Percentiles rank a stretch among this genome's conserved stretches.
Conservation (phyloP, 768 basidiomycete species). For the Lyophyllum shimeji region DNA sequence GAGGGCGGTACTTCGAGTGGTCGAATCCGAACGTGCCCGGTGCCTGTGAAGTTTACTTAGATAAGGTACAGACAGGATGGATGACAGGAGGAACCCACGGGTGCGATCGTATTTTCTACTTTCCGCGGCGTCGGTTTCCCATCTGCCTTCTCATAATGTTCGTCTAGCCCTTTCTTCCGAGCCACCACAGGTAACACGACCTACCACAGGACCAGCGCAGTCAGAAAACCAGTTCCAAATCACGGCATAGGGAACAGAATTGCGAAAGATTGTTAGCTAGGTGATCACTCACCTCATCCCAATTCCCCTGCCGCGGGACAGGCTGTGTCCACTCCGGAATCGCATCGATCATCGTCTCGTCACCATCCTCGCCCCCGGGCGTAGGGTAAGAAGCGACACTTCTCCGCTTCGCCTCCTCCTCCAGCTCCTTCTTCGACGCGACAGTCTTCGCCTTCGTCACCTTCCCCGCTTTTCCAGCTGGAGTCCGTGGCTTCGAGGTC, state of each 20-base stretch:
- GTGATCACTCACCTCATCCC: slow-evolving; percentile 70
- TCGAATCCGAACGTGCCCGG: slow-evolving; percentile 85
- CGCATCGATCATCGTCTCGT: slow-evolving; percentile 60
- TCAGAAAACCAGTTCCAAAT: not conserved
- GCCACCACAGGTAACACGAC: slow-evolving; percentile 85
- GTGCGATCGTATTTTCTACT: slow-evolving; percentile 43
- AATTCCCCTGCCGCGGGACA: slow-evolving; percentile 64
- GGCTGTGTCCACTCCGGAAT: slow-evolving; percentile 86
- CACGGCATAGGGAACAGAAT: too few species aligned
- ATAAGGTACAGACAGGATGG: not conserved
- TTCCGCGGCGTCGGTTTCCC: slow-evolving; percentile 63
- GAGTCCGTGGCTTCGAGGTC: slow-evolving; percentile 26
- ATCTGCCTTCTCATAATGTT: slow-evolving; percentile 64
- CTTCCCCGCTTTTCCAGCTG: slow-evolving; percentile 31
- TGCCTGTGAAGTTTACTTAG: slow-evolving; percentile 46
- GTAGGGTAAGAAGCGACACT: slow-evolving; percentile 73
- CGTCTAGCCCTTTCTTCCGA: slow-evolving; percentile 76
- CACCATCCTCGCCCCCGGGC: slow-evolving; percentile 36
- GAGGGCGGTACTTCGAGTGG: slow-evolving; percentile 63
- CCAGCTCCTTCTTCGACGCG: slow-evolving; percentile 34
- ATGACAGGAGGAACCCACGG: slow-evolving; percentile 43
- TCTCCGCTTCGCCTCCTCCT: slow-evolving; percentile 46
- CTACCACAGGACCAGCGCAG: slow-evolving; percentile 30
- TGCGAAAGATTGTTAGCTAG: too few species aligned
- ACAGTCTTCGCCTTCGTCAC: slow-evolving; percentile 41